Evolutionary conservation across 106 monocot genomes (phyloP).

Genomic region (Acorus gramineus): DNA sequence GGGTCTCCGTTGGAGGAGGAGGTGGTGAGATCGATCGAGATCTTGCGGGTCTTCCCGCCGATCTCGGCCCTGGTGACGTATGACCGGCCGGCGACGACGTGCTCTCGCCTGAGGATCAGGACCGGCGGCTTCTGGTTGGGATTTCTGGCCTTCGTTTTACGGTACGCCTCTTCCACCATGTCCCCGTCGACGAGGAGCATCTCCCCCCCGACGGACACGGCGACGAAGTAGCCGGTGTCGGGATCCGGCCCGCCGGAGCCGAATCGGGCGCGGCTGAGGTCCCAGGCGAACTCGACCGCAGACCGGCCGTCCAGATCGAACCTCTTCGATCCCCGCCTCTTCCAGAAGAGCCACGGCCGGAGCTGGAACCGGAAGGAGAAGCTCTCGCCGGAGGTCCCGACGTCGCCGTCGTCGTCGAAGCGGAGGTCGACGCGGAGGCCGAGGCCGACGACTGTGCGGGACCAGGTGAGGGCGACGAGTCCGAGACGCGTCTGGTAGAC

Average conservation of each 20-base stretch:
- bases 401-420: constrained; percentile 9
- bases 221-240: constrained; percentile 37
- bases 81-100: constrained; percentile 26
- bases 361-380: constrained; percentile 31
- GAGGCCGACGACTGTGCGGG: constrained; percentile 57
- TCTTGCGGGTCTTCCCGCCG: constrained; percentile 39
- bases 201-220: constrained; percentile 49
- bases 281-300: constrained; percentile 55
- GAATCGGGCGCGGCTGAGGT: constrained; percentile 54
- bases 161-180: constrained; percentile 24
- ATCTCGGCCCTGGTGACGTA: constrained; percentile 40
- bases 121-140: background rate
- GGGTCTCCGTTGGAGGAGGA: constrained; percentile 12
- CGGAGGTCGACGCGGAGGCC: constrained; percentile 45
- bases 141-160: constrained; percentile 13
- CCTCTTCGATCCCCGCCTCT: constrained; percentile 39
- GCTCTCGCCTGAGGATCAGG: constrained; percentile 58
- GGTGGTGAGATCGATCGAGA: constrained; percentile 40
- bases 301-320: constrained; percentile 20
- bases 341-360: constrained; percentile 72
- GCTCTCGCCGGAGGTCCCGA: constrained; percentile 2
- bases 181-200: constrained; percentile 62
- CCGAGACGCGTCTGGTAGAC: constrained; percentile 71
- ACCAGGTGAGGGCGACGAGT: constrained; percentile 59
- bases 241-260: constrained; percentile 47